Percentiles rank a stretch among this genome's conserved stretches.
Conservation (phyloP, 371 early-diverging fungal genomes). For the Mucor saturninus region DNA sequence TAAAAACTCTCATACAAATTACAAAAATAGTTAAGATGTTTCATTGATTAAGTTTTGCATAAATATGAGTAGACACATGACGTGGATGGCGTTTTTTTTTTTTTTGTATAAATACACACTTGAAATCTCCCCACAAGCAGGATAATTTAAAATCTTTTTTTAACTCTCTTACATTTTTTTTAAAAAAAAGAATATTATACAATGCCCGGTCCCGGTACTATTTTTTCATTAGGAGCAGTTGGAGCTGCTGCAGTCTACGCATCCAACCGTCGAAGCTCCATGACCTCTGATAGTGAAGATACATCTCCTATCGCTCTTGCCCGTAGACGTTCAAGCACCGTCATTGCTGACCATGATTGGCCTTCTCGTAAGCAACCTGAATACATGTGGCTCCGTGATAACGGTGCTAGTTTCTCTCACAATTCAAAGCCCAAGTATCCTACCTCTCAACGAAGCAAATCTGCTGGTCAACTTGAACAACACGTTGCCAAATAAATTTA, state of each 20-base stretch:
- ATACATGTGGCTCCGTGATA: conserved; percentile 46
- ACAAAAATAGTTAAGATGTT: neutral
- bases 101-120: neutral
- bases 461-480: neutral
- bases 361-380: conserved; percentile 44
- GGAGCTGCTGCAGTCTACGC: conserved; percentile 42
- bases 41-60: conserved; percentile 3
- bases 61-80: neutral
- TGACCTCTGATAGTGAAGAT: conserved; percentile 14
- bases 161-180: neutral
- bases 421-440: conserved; percentile 45
- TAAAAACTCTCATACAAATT: neutral
- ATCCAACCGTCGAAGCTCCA: conserved; percentile 25
- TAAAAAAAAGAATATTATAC: neutral
- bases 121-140: no score
- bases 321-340: conserved; percentile 39
- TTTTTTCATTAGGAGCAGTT: conserved; percentile 51
- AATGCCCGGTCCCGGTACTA: conserved; percentile 51
- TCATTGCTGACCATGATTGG: conserved; percentile 35
- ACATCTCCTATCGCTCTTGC: conserved; percentile 36
- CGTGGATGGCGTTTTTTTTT: neutral
- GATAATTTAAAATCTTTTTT: neutral
- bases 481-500: neutral
- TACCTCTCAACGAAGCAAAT: conserved; percentile 9
- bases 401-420: conserved; percentile 52